Evolutionary conservation across 1,284 basidiomycete species (phyloP), one percentile per base, ranked within the genome.

Genomic region (Mycena sp.): DNA sequence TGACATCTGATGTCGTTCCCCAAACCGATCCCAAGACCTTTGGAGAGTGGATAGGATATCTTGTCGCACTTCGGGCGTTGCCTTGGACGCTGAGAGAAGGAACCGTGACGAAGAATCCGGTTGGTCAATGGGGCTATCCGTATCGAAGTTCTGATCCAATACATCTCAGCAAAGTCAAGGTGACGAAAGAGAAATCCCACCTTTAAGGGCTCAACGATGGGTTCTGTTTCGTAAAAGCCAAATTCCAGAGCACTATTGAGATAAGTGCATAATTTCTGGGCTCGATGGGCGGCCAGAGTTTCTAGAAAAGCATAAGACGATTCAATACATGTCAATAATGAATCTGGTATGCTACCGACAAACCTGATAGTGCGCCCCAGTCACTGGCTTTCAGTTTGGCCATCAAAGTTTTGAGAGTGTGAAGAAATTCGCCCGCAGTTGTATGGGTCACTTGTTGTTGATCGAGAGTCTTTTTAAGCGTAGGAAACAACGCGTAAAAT

Each of bases 351-450:
- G 67, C 71, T 88, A 91, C n/a, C n/a, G 48, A 79, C 86, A 64
- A 75, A 91, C 89, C 88, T 64, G 88, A 88, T 57, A 90, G 80
- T 6, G 89, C 83, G 10, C 88, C 87, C 89, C 89, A 90, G 70
- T 90, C 89, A 59, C 90, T 90, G 0, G 85, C 85, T 84, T 91
- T 91, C 59, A 91, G 75, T 69, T 91, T 91, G 10, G 89, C 89
- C 89, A 91, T 91, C 56, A 91, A 75, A 0, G 87, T 88, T 78
- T 91, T 91, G 76, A 91, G 77, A 4, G 84, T 84, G 38, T 87
- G 84, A n/a, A 91, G 79, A 74, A 91, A 91, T 62, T 86, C 83
- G 0, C 87, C 87, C 0, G 86, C 90, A 0, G 83, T 81, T 0
- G 76, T 76, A 75, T 91, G 88, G 0, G 88, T 89, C 0, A 86